Conservation (phyloP, 78 protist species). For the Bigelowiella natans region DNA sequence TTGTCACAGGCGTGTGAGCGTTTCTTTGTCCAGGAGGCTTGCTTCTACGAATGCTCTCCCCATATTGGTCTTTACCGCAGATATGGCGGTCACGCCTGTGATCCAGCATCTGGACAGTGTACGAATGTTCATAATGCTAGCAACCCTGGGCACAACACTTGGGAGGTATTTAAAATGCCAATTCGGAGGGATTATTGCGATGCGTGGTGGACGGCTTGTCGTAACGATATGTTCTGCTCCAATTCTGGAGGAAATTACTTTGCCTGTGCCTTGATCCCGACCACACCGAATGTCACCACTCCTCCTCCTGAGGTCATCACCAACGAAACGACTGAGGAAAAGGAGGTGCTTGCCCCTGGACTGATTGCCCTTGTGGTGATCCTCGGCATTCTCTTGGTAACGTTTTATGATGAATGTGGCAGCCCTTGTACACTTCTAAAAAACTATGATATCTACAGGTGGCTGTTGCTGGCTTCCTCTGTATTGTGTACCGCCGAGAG, state of each 20-base stretch:
- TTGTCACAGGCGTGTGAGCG: not conserved
- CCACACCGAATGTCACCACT: not conserved
- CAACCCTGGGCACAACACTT: not conserved
- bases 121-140: not conserved
- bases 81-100: not conserved
- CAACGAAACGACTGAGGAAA: not conserved
- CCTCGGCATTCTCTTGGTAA: not conserved
- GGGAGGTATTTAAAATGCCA: not conserved
- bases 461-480: not conserved
- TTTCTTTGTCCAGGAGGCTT: not conserved
- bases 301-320: not conserved
- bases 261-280: not conserved
- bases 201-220: not conserved
- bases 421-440: too few relatives aligned
- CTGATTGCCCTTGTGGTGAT: not conserved
- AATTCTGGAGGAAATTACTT: not conserved
- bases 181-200: not conserved
- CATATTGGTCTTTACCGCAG: not conserved
- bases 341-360: not conserved
- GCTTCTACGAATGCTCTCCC: slow-evolving; percentile 1
- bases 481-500: not conserved
- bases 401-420: too few relatives aligned
- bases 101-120: not conserved
- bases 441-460: too few relatives aligned
- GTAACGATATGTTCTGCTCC: not conserved